Base-by-base conservation (phyloP, 768 basidiomycete species). In the Hydnum rufescens region DNA sequence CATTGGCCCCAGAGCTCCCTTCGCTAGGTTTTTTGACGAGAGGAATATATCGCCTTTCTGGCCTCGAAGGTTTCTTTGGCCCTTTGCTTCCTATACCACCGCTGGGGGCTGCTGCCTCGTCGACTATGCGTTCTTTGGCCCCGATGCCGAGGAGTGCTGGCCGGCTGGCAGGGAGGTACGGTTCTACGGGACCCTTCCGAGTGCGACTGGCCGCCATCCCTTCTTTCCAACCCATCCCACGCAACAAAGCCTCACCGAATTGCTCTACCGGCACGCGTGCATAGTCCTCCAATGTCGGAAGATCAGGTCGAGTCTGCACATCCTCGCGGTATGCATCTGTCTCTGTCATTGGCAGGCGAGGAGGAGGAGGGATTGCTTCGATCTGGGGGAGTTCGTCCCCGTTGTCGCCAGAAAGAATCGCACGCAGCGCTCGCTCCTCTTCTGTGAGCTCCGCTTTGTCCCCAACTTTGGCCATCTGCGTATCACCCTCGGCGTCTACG, bases 201-300 rank as follows among this genome's bases (percentile, higher is more conserved):
- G 74, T 77, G 42, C 74, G 70, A 23, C 78, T 71, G 2, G 84
- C 85, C 3, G 80, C 77, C 3, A 74, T 74, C 0, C 84, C 82
- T 32, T 83, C 78, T 55, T 84, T 84, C 89, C 89, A 96, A 2
- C 92, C 92, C 95, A 97, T 97, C 0, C 93, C 93, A 43, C 90
- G 75, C 3, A 95, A 70, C 59, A 97, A 74, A 4, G 95, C 95
- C 3, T 83, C 79, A 4, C 95, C 93, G 58, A 97, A 99, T 53
- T 86, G 82, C 3, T 82, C 80, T 16, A 99, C 80, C 0, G 95
- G 95, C 0, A 96, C 77, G 19, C 88, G 81, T 32, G 76, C 76
- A 61, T 97, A 99, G 64, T 92, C 93, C 0, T 84, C 79, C 18
- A 84, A 65, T 0, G 83, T 77, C 1, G 90, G 78, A 51, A 65